Evolutionary conservation across 305 asterid genomes (phyloP), one percentile per base, ranked within the genome.

Genomic region (Solanum hybrid): DNA sequence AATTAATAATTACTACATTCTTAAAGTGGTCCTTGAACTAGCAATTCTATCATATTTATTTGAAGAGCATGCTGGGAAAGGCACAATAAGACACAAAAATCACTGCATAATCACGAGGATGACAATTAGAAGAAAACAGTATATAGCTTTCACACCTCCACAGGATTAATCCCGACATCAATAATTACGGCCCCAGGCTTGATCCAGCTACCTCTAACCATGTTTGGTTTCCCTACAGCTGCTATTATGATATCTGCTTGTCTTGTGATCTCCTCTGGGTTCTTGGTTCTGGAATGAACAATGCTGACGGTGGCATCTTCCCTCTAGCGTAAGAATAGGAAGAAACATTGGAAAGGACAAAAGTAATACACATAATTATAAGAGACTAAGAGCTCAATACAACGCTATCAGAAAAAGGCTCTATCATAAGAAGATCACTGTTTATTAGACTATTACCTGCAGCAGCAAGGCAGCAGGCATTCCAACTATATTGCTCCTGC

Each of bases 121-220:
- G 88, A 46, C 73, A 24, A 31, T 11, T 4, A 33, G 34, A 39
- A 81, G 51, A 31, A 46, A 20, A 84, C 20, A 29, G 75, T 36
- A 22, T 31, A 33, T 18, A 88, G 61, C 57, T 69, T 87, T 33
- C 89, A 18, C 61, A 97, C 99, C 98, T 96, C 95, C 36, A 96
- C 97, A 0, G 98, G 98, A 93, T 96, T 96, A 91, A 97, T 95
- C 61, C 99, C 99, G 42, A 96, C 98, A 89, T 96, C 99, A 81
- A 97, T 96, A 87, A 97, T 91, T 35, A 96, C 99, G 29, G 98
- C 93, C 42, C 99, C 99, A 34, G 97, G 98, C 91, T 96, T 97
- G 93, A 95, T 93, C 99, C 99, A 96, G 93, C 96, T 97, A 91
- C 98, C 99, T 90, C 94, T 94, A 86, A 97, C 98, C 98, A 97